Percentiles rank a stretch among this genome's conserved stretches.
phyloP scores from a whole-genome alignment of 2,329 filamentous ascomycete species.

The Talaromyces sp. region DNA sequence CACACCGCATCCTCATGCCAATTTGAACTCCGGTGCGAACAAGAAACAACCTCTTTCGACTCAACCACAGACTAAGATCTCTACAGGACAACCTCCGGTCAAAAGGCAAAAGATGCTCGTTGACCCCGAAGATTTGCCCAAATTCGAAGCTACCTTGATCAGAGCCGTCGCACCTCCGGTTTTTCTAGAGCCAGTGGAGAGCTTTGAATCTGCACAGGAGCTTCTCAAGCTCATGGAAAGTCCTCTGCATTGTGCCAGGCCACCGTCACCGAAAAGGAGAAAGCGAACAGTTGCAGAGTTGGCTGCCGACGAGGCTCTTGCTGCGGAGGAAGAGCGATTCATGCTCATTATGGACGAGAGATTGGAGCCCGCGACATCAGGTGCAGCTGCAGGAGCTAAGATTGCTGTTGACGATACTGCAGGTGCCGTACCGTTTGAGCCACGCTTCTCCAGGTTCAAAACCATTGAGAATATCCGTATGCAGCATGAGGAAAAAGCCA shows the following conservation, averaged over 20 bases:
- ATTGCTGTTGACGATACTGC: constrained; percentile 70
- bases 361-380: constrained; percentile 59
- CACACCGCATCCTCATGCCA: constrained; percentile 59
- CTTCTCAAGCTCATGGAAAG: constrained; percentile 71
- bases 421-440: constrained; percentile 71
- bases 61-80: constrained; percentile 52
- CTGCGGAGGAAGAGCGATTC: constrained; percentile 82
- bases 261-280: constrained; percentile 80
- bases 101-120: constrained; percentile 76
- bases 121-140: constrained; percentile 68
- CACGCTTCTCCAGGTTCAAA: constrained; percentile 88
- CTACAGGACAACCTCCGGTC: constrained; percentile 49
- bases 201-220: constrained; percentile 64
- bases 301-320: constrained; percentile 88
- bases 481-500: constrained; percentile 67
- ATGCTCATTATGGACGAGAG: constrained; percentile 92
- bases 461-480: constrained; percentile 79
- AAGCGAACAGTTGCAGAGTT: constrained; percentile 94
- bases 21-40: constrained; percentile 23
- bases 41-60: constrained; percentile 47
- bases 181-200: constrained; percentile 72
- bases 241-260: constrained; percentile 70
- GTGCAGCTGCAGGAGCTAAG: constrained; percentile 56
- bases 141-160: constrained; percentile 73
- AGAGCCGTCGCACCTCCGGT: constrained; percentile 71